Conservation (phyloP, 352 stramenopile species). For the Phytophthora constricta region DNA sequence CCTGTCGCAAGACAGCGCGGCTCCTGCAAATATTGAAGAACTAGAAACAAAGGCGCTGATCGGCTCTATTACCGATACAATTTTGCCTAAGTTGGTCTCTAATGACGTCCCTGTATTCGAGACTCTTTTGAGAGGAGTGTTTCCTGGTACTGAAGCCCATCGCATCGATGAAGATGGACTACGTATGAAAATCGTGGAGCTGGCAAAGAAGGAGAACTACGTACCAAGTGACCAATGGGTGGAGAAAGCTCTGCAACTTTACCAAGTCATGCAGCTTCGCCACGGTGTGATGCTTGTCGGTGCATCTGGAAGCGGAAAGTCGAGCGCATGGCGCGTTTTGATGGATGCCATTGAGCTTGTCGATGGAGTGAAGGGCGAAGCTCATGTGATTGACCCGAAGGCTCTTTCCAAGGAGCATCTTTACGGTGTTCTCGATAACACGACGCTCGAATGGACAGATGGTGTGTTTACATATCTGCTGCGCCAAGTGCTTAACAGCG, state of each 20-base stretch:
- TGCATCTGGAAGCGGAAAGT: slow-evolving; percentile 97
- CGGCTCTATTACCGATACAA: slow-evolving; percentile 98
- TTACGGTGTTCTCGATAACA: slow-evolving; percentile 99
- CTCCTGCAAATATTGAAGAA: slow-evolving; percentile 57
- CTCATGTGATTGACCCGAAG: slow-evolving; percentile 99
- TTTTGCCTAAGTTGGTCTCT: slow-evolving; percentile 99
- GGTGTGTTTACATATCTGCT: slow-evolving; percentile 99
- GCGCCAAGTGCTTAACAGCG: slow-evolving; percentile 96
- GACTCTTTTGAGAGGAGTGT: slow-evolving; percentile 97
- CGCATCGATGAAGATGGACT: slow-evolving; percentile 90
- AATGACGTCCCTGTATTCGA: slow-evolving; percentile 97
- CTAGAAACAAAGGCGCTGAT: slow-evolving; percentile 96
- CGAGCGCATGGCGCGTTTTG: slow-evolving; percentile 93
- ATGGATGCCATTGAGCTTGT: slow-evolving; percentile 94
- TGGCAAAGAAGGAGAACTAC: slow-evolving; percentile 92
- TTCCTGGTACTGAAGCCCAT: slow-evolving; percentile 92
- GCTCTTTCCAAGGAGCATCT: slow-evolving; percentile 98
- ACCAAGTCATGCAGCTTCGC: slow-evolving; percentile 97
- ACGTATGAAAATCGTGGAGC: slow-evolving; percentile 87
- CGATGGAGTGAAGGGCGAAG: slow-evolving; percentile 96
- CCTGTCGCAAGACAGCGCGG: slow-evolving; percentile 46
- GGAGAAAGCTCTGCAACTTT: slow-evolving; percentile 99
- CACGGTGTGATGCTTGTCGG: slow-evolving; percentile 99
- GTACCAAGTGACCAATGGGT: slow-evolving; percentile 94
- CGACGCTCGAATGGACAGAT: slow-evolving; percentile 99